Conservation (phyloP, 768 basidiomycete species). For the Leccinum uliginosum region DNA sequence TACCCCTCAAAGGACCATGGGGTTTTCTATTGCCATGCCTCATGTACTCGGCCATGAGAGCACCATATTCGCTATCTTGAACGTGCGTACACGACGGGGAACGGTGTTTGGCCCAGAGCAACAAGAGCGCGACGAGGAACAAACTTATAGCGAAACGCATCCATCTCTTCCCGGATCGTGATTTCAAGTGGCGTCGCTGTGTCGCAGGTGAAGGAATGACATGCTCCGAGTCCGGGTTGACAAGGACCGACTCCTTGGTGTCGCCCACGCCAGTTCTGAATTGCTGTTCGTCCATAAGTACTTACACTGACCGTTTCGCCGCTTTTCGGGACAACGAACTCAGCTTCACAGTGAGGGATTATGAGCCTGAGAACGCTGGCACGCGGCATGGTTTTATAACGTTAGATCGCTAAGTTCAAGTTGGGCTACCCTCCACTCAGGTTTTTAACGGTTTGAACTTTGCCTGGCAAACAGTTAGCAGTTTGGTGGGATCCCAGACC, state of each 20-base stretch:
- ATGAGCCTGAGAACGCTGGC: no score
- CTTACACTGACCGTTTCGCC: neutral
- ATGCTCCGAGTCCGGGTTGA: neutral
- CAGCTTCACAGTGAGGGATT: neutral
- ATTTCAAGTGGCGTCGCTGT: slow-evolving; percentile 2
- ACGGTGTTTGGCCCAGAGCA: slow-evolving; percentile 16
- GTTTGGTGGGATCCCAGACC: no score
- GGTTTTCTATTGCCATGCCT: slow-evolving; percentile 12
- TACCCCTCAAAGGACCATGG: slow-evolving; percentile 27
- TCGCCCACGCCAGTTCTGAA: neutral
- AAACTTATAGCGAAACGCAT: slow-evolving; percentile 2
- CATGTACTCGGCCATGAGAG: slow-evolving; percentile 17
- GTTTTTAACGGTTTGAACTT: no score
- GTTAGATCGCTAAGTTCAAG: no score
- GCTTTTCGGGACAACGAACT: neutral
- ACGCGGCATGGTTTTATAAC: no score
- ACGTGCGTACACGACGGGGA: neutral
- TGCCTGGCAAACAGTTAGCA: no score
- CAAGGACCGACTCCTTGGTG: neutral
- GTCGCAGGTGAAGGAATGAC: slow-evolving; percentile 19
- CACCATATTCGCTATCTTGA: slow-evolving; percentile 11
- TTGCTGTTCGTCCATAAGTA: slow-evolving; percentile 19
- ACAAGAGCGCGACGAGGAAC: slow-evolving; percentile 3
- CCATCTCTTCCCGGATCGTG: slow-evolving; percentile 13
- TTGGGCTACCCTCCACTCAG: no score